Percentiles rank a stretch among this genome's conserved stretches.
Conservation (phyloP, 2,329 filamentous ascomycete genomes). For the Mycosphaerelloides madeirae region DNA sequence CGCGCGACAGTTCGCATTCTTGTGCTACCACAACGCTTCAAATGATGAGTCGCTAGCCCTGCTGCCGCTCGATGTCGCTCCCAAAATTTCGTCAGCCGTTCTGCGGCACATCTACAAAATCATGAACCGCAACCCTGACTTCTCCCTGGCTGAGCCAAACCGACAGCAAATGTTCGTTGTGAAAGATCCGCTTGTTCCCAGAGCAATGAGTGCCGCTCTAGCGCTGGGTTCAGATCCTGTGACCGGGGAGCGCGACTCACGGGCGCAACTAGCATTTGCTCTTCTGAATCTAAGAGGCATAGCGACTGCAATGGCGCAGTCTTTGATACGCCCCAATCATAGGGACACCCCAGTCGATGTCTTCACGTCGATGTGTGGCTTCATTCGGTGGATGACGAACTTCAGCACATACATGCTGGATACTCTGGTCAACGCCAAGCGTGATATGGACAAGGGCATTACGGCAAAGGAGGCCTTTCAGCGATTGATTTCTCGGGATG, state of each 20-base stretch:
- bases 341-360: constrained; percentile 51
- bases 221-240: constrained; percentile 67
- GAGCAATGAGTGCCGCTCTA: constrained; percentile 73
- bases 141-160: constrained; percentile 61
- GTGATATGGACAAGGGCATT: constrained; percentile 4
- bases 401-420: constrained; percentile 54
- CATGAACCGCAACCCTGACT: constrained; percentile 72
- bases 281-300: constrained; percentile 70
- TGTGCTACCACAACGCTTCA: constrained; percentile 41
- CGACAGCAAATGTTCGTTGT: constrained; percentile 59
- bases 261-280: constrained; percentile 70
- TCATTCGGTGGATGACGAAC: constrained; percentile 74
- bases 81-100: constrained; percentile 61
- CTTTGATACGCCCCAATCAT: constrained; percentile 17
- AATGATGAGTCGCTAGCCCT: constrained; percentile 48
- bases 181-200: constrained; percentile 66
- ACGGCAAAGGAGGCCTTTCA: constrained; percentile 18
- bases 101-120: constrained; percentile 60
- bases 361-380: constrained; percentile 66
- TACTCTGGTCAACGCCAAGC: constrained; percentile 45
- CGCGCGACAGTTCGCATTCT: constrained; percentile 30
- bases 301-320: constrained; percentile 24
- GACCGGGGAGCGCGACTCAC: constrained; percentile 57
- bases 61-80: constrained; percentile 39
- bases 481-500: constrained; percentile 13